phyloP scores from a whole-genome alignment of 2,329 filamentous ascomycete species.

The Xenosphaeropsis pyriputrescens region DNA sequence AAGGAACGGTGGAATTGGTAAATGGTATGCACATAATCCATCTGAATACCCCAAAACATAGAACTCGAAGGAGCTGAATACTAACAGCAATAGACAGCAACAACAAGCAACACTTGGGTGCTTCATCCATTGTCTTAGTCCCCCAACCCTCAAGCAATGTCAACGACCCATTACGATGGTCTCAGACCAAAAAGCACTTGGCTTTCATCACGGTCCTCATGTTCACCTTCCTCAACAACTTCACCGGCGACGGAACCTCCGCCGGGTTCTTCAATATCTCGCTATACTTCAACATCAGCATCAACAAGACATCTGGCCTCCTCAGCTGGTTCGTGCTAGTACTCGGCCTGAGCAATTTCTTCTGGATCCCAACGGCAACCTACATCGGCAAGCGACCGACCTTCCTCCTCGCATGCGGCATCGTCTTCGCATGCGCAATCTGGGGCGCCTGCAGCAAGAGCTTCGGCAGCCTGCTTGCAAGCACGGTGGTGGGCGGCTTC shows the following conservation, averaged over 20 bases:
- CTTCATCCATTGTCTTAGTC: slow-evolving; percentile 20
- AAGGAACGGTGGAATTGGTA: slow-evolving; percentile 1
- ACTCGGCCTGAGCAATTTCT: slow-evolving; percentile 30
- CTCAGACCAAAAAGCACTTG: slow-evolving; percentile 27
- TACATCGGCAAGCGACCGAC: slow-evolving; percentile 29
- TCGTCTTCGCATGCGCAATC: slow-evolving; percentile 24
- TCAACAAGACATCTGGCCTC: slow-evolving; percentile 25
- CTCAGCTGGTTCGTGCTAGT: slow-evolving; percentile 27
- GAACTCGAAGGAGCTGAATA: not conserved
- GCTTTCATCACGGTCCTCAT: slow-evolving; percentile 25
- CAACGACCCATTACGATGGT: slow-evolving; percentile 32
- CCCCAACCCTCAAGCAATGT: slow-evolving; percentile 28
- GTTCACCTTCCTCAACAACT: slow-evolving; percentile 31
- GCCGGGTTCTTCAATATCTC: slow-evolving; percentile 28
- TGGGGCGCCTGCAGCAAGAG: slow-evolving; percentile 26
- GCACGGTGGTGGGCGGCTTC: slow-evolving; percentile 27
- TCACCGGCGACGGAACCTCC: slow-evolving; percentile 26
- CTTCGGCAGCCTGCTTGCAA: slow-evolving; percentile 27
- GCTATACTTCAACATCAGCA: slow-evolving; percentile 25
- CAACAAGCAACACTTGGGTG: not conserved
- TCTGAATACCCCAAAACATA: too few relatives aligned
- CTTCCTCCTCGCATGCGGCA: slow-evolving; percentile 24
- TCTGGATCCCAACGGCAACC: slow-evolving; percentile 31
- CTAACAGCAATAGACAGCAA: not conserved
- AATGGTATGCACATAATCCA: not conserved